These are phyloP conservation scores for Paramecium sonneborni DNA, from an alignment of 73 alveolate species.

Conservation along the genomic window DNA sequence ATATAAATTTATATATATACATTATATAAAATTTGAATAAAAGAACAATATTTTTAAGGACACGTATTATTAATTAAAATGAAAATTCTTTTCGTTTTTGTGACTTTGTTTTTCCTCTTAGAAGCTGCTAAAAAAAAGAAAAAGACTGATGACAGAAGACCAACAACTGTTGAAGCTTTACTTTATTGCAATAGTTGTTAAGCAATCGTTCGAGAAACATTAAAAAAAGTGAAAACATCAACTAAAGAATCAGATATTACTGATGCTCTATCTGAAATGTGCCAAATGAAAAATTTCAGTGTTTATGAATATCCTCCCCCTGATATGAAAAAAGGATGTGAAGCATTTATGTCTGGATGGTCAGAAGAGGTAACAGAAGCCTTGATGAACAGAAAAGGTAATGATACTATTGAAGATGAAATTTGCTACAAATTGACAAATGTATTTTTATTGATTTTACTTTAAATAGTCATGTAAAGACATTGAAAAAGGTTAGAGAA, in stretches of 20 bases:
- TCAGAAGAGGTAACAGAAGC: conserved; percentile 3
- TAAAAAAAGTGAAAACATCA: conserved; percentile 58
- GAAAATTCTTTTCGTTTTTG: conserved; percentile 45
- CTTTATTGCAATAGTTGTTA: conserved; percentile 64
- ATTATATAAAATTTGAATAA: neutral
- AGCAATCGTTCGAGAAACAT: conserved; percentile 55
- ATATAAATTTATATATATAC: too few species aligned
- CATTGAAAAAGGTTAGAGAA: conserved; percentile 39
- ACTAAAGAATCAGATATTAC: conserved; percentile 56
- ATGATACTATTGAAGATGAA: conserved; percentile 13
- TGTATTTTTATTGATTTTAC: neutral
- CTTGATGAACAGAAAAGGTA: conserved; percentile 19
- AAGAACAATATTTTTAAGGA: neutral
- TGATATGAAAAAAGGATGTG: conserved; percentile 51
- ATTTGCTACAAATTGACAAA: conserved; percentile 8
- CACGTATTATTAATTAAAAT: conserved; percentile 19
- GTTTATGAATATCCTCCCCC: conserved; percentile 67
- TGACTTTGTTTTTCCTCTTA: conserved; percentile 3
- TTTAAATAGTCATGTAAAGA: conserved; percentile 35
- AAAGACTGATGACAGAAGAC: conserved; percentile 51
- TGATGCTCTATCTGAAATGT: conserved; percentile 53
- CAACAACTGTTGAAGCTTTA: conserved; percentile 57
- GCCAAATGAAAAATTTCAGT: conserved; percentile 36
- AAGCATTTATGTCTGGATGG: conserved; percentile 53
- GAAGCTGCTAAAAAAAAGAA: conserved; percentile 48